Evolutionary conservation across 73 alveolate species (phyloP).

Genomic region (Tetrahymena elliotti): DNA sequence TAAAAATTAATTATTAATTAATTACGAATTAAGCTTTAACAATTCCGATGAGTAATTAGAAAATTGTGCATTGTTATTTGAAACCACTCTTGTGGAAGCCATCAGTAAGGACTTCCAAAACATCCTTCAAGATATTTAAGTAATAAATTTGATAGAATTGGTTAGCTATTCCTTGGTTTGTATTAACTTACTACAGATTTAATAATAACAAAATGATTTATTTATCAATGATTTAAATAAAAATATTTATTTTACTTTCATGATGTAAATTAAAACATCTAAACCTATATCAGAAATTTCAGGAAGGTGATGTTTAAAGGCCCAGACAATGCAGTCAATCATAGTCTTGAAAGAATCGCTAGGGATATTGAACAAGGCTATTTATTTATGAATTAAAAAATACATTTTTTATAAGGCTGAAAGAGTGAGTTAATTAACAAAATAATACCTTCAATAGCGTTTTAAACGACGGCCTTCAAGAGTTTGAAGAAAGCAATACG

Average conservation of each 20-base stretch:
- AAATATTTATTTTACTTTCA: constrained; percentile 8
- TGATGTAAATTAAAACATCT: constrained; percentile 67
- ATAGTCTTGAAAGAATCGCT: constrained; percentile 74
- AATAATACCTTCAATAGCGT: neutral
- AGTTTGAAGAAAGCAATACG: constrained; percentile 84
- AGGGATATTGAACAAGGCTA: constrained; percentile 73
- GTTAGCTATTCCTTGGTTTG: neutral
- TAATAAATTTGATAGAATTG: constrained; percentile 24
- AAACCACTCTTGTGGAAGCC: constrained; percentile 61
- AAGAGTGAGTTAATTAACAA: too few species aligned
- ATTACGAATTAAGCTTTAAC: neutral
- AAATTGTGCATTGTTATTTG: constrained; percentile 40
- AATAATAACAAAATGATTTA: neutral
- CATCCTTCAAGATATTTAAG: constrained; percentile 49
- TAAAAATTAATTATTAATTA: too few species aligned
- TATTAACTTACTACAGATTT: neutral
- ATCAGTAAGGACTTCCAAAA: constrained; percentile 58
- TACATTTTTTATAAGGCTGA: neutral
- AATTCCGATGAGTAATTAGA: constrained; percentile 28
- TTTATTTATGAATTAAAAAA: constrained; percentile 41
- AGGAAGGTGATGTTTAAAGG: constrained; percentile 87
- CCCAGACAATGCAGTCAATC: constrained; percentile 90
- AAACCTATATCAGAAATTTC: constrained; percentile 86
- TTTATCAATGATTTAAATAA: too few species aligned
- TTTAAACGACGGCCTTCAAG: constrained; percentile 64